phyloP scores from a whole-genome alignment of 768 basidiomycete genomes.

The Candolleomyces efflorescens region DNA sequence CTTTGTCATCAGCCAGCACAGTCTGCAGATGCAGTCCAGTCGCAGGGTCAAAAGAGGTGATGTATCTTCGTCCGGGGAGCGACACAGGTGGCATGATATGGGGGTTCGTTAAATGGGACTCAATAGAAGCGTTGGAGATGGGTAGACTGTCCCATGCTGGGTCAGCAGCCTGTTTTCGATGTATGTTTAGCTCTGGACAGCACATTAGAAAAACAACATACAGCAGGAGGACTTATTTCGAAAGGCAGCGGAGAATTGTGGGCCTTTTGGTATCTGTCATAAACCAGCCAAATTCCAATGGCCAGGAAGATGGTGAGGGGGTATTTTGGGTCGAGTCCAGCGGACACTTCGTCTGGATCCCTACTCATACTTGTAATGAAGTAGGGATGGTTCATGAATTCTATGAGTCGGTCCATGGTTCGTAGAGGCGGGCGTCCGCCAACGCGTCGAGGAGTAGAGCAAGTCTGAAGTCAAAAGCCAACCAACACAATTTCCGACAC shows the following conservation, averaged over 20 bases:
- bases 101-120: slow-evolving; percentile 56
- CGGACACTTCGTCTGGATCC: slow-evolving; percentile 38
- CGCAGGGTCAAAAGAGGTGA: slow-evolving; percentile 91
- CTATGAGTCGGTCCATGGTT: slow-evolving; percentile 41
- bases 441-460: slow-evolving; percentile 4
- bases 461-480: slow-evolving; percentile 5
- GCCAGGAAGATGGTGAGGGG: slow-evolving; percentile 67
- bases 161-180: slow-evolving; percentile 47
- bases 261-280: slow-evolving; percentile 68
- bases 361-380: slow-evolving; percentile 45
- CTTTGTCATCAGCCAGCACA: slow-evolving; percentile 65
- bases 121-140: slow-evolving; percentile 56
- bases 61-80: slow-evolving; percentile 54
- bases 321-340: slow-evolving; percentile 59
- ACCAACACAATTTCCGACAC: slow-evolving; percentile 15
- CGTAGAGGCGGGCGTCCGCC: slow-evolving; percentile 12
- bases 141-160: slow-evolving; percentile 52
- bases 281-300: slow-evolving; percentile 76
- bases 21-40: slow-evolving; percentile 81
- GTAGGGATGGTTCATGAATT: slow-evolving; percentile 50
- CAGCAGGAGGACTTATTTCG: slow-evolving; percentile 50
- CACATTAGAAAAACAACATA: slow-evolving; percentile 26
- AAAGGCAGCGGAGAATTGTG: slow-evolving; percentile 75
- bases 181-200: not conserved
- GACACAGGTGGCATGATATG: slow-evolving; percentile 49